Evolutionary conservation across 495 filamentous ascomycete species (phyloP), one percentile per base, ranked within the genome.

Genomic region (Aspergillus kassunensis): DNA sequence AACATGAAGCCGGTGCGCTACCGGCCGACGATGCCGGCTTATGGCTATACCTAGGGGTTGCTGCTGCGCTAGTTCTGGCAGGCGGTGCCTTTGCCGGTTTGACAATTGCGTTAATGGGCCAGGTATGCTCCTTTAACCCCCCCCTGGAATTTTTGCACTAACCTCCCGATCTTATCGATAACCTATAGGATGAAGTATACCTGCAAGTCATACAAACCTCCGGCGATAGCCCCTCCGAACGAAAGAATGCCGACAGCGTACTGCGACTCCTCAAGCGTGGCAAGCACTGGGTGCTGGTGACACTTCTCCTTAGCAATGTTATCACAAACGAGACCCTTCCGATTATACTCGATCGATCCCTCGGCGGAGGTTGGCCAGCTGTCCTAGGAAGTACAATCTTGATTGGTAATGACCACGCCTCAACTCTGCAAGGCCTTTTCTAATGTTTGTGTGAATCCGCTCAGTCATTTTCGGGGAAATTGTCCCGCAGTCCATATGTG

Each of bases 221-320:
- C n/a, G 86, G 90, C 35, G 91, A 96, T 66, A 86, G 69, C 53
- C 74, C 19, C 24, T 53, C 68, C 19, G 90, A 98, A 63, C 81
- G 83, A 56, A 88, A 85, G 60, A 86, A 97, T 64, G 95, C 93
- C 2, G 79, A 76, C 21, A 85, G 81, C 54, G 93, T 98, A 1
- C 80, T 91, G 53, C 80, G 81, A 21, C 75, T 98, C 13, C 68
- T 98, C 39, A 84, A 92, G 51, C 83, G 80, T 40, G 95, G 93
- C 35, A 98, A 98, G 61, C 93, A 98, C 69, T 98, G 93, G 93
- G 93, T 98, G n/a, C 75, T 98, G 47, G 93, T 98, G 27, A 98
- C 93, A 11, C 74, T 98, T 25, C 80, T 98, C 4, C 73, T 98
- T 43, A 88, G 90, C 59, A 98, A 98, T 70, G 93, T 97, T 61